phyloP scores from a whole-genome alignment of 345 rosid species.

The Toxicodendron radicans region DNA sequence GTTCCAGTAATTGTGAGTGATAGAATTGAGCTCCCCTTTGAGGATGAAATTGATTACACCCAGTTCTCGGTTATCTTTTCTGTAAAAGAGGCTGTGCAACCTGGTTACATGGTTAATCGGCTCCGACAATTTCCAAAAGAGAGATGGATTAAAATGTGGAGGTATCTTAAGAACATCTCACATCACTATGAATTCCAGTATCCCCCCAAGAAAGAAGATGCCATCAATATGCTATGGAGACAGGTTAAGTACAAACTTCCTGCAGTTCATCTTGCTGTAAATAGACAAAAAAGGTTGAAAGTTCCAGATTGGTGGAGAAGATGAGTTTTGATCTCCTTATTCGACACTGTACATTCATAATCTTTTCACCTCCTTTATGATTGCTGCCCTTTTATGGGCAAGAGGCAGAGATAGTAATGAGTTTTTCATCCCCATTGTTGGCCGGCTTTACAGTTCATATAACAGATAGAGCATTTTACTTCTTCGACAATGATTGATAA shows the following conservation, averaged over 20 bases:
- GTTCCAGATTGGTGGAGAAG: conserved; percentile 85
- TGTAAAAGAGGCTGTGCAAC: conserved; percentile 61
- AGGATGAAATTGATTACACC: conserved; percentile 78
- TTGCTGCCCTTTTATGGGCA: conserved; percentile 8
- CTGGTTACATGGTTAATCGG: conserved; percentile 61
- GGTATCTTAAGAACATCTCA: conserved; percentile 60
- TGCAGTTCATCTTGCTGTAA: conserved; percentile 55
- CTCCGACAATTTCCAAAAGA: conserved; percentile 70
- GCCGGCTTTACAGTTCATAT: conserved; percentile 7
- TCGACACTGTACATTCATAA: conserved; percentile 43
- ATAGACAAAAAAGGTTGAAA: conserved; percentile 77
- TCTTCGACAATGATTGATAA: conserved; percentile 7
- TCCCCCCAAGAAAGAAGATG: conserved; percentile 81
- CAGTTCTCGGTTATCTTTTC: conserved; percentile 81
- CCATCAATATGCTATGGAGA: conserved; percentile 83
- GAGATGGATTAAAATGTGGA: conserved; percentile 80
- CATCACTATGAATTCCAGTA: conserved; percentile 77
- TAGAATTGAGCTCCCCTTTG: conserved; percentile 78
- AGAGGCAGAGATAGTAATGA: conserved; percentile 15
- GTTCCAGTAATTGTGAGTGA: conserved; percentile 83
- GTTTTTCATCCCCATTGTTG: conserved; percentile 5
- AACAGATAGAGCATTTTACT: neutral
- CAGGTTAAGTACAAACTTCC: conserved; percentile 80
- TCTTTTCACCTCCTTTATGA: conserved; percentile 12
- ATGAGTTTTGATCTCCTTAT: conserved; percentile 22